Percentiles rank a stretch among this genome's conserved stretches.
phyloP scores from a whole-genome alignment of 192 early-diverging fungal genomes.

The Backusella mclennaniae region DNA sequence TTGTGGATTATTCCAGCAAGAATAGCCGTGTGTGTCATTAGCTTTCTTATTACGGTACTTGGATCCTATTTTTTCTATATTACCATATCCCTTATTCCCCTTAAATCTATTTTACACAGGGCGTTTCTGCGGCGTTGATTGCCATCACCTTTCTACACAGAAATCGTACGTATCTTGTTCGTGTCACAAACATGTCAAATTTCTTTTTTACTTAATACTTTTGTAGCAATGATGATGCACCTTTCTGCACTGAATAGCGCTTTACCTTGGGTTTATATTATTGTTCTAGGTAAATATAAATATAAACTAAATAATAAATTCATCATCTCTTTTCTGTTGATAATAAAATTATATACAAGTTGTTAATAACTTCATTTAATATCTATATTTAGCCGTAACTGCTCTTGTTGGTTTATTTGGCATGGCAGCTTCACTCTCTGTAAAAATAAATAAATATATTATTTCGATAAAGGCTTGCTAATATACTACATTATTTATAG shows the following conservation, averaged over 20 bases:
- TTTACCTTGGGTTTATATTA: constrained; percentile 30
- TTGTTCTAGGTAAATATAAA: constrained; percentile 19
- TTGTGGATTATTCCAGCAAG: constrained; percentile 31
- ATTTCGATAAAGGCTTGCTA: neutral
- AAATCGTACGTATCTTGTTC: constrained; percentile 24
- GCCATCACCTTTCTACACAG: constrained; percentile 25
- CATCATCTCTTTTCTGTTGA: neutral
- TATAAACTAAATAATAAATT: neutral
- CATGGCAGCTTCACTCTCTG: neutral
- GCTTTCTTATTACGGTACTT: constrained; percentile 14
- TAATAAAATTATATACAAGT: neutral
- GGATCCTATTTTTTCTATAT: neutral
- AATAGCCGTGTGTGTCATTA: constrained; percentile 13
- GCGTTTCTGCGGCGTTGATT: constrained; percentile 18
- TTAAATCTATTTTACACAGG: constrained; percentile 4
- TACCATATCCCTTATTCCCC: neutral
- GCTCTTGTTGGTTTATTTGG: constrained; percentile 14
- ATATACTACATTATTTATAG: neutral
- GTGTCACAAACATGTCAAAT: neutral
- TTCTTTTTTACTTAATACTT: neutral
- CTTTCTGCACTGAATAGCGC: constrained; percentile 12
- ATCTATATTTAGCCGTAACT: constrained; percentile 6
- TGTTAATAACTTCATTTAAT: neutral
- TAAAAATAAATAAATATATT: neutral
- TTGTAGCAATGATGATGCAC: constrained; percentile 34